Percentiles rank a stretch among this genome's conserved stretches.
Conservation (phyloP, 2,329 filamentous ascomycete genomes). For the Chrysoporthe austroafricana region DNA sequence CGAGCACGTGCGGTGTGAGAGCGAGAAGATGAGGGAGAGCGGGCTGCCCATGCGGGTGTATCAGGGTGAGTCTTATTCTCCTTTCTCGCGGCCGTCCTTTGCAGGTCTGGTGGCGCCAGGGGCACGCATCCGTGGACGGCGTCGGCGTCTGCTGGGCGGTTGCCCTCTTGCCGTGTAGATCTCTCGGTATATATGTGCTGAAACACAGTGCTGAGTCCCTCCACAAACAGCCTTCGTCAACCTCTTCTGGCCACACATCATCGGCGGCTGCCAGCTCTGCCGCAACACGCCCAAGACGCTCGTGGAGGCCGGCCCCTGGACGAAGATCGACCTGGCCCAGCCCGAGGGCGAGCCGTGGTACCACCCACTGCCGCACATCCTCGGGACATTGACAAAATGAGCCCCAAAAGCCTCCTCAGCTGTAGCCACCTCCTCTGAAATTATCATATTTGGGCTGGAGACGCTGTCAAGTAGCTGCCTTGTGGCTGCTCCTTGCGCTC, state of each 20-base stretch:
- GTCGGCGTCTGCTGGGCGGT: no score
- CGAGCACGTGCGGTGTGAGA: conserved; percentile 57
- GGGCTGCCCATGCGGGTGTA: conserved; percentile 49
- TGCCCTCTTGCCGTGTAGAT: no score
- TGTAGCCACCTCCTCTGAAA: no score
- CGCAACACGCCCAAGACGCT: conserved; percentile 52
- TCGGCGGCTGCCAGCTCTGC: conserved; percentile 57
- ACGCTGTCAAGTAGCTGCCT: background rate
- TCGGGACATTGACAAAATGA: conserved; percentile 58
- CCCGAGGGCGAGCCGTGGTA: conserved; percentile 48
- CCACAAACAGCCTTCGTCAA: conserved; percentile 49
- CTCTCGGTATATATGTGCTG: background rate
- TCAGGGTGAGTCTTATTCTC: conserved; percentile 48
- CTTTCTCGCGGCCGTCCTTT: background rate
- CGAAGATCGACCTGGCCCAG: conserved; percentile 50
- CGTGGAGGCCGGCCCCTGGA: conserved; percentile 55
- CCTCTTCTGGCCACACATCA: conserved; percentile 54
- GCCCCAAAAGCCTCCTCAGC: background rate
- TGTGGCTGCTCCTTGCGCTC: no score
- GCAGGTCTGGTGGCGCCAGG: no score
- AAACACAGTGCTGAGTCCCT: background rate
- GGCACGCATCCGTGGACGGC: no score
- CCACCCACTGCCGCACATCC: conserved; percentile 50
- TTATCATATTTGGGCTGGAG: background rate
- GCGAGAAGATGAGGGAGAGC: conserved; percentile 32